These are phyloP conservation scores for Canavalia gladiata DNA, from an alignment of 306 rosid species.

Conservation along the genomic window DNA sequence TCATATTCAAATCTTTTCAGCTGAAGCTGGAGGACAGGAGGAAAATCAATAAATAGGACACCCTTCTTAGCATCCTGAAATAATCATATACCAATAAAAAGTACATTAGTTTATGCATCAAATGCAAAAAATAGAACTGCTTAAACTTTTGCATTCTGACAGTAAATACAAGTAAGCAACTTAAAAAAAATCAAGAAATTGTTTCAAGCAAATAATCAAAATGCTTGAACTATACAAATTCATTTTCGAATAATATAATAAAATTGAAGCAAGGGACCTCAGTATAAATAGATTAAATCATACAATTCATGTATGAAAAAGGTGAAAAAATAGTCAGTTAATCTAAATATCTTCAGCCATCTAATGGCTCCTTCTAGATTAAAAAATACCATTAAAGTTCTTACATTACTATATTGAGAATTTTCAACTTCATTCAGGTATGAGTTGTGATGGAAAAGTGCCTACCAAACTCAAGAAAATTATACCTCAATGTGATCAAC, in stretches of 20 bases:
- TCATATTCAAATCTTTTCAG: constrained; percentile 93
- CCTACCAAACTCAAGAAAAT: background rate
- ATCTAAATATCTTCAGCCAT: constrained; percentile 6
- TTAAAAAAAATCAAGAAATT: constrained; percentile 8
- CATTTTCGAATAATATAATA: background rate
- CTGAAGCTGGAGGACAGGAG: constrained; percentile 96
- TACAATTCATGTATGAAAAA: background rate
- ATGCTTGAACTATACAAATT: background rate
- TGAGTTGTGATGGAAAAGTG: background rate
- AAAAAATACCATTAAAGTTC: constrained; percentile 1
- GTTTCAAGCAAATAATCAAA: constrained; percentile 21
- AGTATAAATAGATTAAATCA: constrained; percentile 20
- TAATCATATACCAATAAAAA: constrained; percentile 21
- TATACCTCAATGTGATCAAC: background rate
- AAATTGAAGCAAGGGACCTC: background rate
- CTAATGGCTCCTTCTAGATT: constrained; percentile 19
- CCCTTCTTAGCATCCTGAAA: constrained; percentile 97
- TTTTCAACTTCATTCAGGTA: background rate
- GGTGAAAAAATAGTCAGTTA: background rate
- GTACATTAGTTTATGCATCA: constrained; percentile 38
- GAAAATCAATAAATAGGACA: constrained; percentile 88
- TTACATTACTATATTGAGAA: background rate
- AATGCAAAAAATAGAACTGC: constrained; percentile 30
- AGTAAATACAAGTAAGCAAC: constrained; percentile 16
- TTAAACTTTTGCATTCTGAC: constrained; percentile 8